Conservation (phyloP, 2,329 filamentous ascomycete genomes). For the Monosporascus sp. region DNA sequence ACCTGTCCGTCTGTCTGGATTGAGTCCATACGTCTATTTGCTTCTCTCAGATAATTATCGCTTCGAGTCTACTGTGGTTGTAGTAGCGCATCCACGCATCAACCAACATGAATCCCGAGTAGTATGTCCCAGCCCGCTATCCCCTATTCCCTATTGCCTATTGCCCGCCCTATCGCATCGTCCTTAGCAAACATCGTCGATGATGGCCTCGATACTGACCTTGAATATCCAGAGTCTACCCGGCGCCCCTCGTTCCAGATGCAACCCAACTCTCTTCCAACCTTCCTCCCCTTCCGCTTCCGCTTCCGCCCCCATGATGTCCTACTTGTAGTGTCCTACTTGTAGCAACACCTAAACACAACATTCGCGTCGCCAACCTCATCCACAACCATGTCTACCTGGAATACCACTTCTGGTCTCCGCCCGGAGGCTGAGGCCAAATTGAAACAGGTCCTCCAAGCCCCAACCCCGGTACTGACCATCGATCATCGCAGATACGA, state of each 20-base stretch:
- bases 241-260: slow-evolving; percentile 1
- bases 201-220: slow-evolving; percentile 2
- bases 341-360: neutral
- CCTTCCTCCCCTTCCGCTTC: slow-evolving; percentile 1
- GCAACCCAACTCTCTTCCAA: slow-evolving; percentile 5
- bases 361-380: neutral
- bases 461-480: slow-evolving; percentile 18
- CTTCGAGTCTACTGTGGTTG: no score
- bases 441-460: slow-evolving; percentile 14
- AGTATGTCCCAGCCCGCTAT: slow-evolving; percentile 53
- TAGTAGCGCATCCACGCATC: slow-evolving; percentile 21
- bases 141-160: slow-evolving; percentile 16
- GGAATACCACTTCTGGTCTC: slow-evolving; percentile 5
- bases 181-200: neutral
- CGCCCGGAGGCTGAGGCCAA: slow-evolving; percentile 17
- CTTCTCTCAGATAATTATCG: no score
- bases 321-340: neutral
- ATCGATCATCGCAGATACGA: slow-evolving; percentile 72
- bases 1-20: slow-evolving; percentile 5
- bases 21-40: slow-evolving; percentile 1
- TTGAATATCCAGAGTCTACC: neutral
- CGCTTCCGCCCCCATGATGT: neutral
- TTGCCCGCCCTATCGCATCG: slow-evolving; percentile 13
- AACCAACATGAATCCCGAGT: slow-evolving; percentile 85
- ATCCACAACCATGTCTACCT: neutral